A percentile compares a stretch with the other conserved stretches of the same genome.
Conservation (phyloP, 805 yeast genomes). For the Ogataea paradorogensis region DNA sequence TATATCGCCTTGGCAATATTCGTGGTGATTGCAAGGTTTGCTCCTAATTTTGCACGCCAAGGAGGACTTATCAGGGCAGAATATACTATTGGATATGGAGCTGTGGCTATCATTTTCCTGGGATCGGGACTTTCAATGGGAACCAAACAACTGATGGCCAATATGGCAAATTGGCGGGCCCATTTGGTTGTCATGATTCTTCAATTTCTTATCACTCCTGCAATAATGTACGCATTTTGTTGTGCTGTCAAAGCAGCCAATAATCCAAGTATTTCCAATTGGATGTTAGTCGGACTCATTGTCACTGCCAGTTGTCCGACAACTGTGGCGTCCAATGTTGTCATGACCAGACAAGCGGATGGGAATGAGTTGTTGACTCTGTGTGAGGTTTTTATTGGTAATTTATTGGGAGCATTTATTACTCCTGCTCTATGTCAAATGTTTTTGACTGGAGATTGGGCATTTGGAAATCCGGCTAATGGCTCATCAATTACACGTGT, state of each 20-base stretch:
- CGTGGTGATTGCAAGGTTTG: conserved; percentile 70
- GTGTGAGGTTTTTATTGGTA: conserved; percentile 84
- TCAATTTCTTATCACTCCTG: conserved; percentile 57
- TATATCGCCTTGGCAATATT: conserved; percentile 67
- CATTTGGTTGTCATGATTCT: conserved; percentile 66
- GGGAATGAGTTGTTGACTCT: conserved; percentile 75
- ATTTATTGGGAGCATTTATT: conserved; percentile 78
- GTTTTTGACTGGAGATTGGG: conserved; percentile 58
- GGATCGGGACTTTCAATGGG: conserved; percentile 79
- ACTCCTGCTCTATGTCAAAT: conserved; percentile 83
- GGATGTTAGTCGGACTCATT: conserved; percentile 79
- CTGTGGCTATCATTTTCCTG: conserved; percentile 81
- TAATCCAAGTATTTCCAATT: conserved; percentile 59
- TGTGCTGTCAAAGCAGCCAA: conserved; percentile 60
- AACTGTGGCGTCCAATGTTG: conserved; percentile 87
- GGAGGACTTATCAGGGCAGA: conserved; percentile 76
- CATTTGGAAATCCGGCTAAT: conserved; percentile 76
- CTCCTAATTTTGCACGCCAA: conserved; percentile 79
- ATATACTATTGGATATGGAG: conserved; percentile 78
- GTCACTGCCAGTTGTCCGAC: conserved; percentile 89
- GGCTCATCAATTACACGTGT: conserved; percentile 52
- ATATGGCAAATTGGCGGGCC: conserved; percentile 76
- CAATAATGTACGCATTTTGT: conserved; percentile 64
- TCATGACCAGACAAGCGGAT: conserved; percentile 83
- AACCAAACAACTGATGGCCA: conserved; percentile 56